Conservation (phyloP, 2,329 filamentous ascomycete species). For the Cercospora janseana region DNA sequence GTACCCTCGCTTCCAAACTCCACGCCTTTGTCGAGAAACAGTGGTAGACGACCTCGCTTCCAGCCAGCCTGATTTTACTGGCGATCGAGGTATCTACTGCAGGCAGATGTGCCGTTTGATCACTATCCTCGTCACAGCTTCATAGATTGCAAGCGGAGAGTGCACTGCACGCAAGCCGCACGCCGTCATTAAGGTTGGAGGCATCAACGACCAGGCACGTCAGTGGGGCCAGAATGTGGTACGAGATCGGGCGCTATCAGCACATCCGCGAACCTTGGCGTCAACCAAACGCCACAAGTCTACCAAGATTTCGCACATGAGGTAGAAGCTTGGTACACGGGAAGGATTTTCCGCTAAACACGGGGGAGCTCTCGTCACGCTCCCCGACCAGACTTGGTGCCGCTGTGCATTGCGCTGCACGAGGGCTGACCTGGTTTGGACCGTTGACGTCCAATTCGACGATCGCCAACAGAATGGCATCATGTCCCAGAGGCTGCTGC, state of each 20-base stretch:
- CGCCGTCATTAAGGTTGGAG: too few species aligned
- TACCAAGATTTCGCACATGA: background rate
- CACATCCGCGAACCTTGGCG: background rate
- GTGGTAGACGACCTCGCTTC: too few species aligned
- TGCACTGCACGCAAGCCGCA: too few species aligned
- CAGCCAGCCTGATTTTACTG: too few species aligned
- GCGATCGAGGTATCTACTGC: too few species aligned
- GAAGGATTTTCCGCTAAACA: background rate
- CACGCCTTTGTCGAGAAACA: too few species aligned
- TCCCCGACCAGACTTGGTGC: background rate
- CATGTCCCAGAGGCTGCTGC: background rate
- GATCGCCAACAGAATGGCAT: background rate
- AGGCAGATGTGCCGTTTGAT: too few species aligned
- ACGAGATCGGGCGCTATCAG: background rate
- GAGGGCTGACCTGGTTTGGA: background rate
- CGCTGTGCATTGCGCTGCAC: background rate
- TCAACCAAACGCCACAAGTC: constrained; percentile 4
- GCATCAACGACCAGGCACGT: background rate
- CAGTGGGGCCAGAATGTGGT: background rate
- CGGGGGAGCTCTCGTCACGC: background rate
- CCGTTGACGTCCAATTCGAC: background rate
- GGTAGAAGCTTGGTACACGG: background rate
- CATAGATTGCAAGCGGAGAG: too few species aligned
- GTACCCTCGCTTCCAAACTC: too few species aligned
- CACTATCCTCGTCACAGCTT: too few species aligned